Percentiles rank a stretch among this genome's conserved stretches.
These are phyloP conservation scores for Aspergillus thermomutatus DNA, from an alignment of 2,329 filamentous ascomycete genomes.

Conservation along the genomic window DNA sequence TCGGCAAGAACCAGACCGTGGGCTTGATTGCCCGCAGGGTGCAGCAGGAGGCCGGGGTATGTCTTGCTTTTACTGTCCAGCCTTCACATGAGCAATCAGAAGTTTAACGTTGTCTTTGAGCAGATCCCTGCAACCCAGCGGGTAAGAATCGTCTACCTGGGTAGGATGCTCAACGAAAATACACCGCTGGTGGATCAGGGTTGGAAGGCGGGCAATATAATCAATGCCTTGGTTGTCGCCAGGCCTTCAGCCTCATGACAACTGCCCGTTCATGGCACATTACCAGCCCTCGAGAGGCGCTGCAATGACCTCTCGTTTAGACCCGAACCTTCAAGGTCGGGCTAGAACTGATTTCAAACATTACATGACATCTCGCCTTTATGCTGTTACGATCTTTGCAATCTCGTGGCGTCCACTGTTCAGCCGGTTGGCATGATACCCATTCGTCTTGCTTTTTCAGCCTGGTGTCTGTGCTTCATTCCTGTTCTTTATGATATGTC, in stretches of 20 bases:
- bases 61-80: conserved; percentile 25
- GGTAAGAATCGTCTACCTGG: conserved; percentile 74
- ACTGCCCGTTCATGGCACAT: not conserved
- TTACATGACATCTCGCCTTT: not conserved
- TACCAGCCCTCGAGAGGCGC: not conserved
- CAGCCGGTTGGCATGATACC: conserved; percentile 25
- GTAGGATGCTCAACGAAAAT: conserved; percentile 71
- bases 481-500: not conserved
- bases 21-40: conserved; percentile 61
- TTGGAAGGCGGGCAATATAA: conserved; percentile 70
- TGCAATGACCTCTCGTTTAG: not conserved
- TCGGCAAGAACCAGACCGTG: conserved; percentile 63
- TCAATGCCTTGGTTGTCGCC: conserved; percentile 69
- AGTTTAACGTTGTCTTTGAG: conserved; percentile 3
- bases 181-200: conserved; percentile 64
- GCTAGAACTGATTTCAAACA: not conserved
- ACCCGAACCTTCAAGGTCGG: not conserved
- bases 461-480: not conserved
- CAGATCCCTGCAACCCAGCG: conserved; percentile 59
- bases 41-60: conserved; percentile 61
- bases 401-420: conserved; percentile 9
- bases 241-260: conserved; percentile 14
- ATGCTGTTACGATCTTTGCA: not conserved
- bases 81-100: not conserved
- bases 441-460: conserved; percentile 8